phyloP scores from a whole-genome alignment of 495 filamentous ascomycete genomes.

The Evernia prunastri region DNA sequence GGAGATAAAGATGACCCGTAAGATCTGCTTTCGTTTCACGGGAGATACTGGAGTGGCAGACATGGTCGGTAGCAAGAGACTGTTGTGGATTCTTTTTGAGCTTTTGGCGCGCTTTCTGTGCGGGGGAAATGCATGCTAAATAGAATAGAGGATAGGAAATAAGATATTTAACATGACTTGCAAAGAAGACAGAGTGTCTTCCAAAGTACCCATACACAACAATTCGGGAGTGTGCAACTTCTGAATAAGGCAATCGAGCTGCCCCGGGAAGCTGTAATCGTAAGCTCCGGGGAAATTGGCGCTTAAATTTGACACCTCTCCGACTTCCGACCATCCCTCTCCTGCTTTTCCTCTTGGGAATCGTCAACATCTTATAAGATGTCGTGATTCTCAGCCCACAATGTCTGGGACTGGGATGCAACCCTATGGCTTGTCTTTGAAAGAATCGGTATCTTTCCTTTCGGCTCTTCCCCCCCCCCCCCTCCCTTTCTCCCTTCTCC shows the following conservation, averaged over 20 bases:
- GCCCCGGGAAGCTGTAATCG: neutral
- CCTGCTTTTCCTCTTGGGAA: no score
- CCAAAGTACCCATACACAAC: no score
- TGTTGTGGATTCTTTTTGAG: neutral
- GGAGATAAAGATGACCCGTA: slow-evolving; percentile 71
- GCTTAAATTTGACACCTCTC: neutral
- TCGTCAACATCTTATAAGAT: neutral
- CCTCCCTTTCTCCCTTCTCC: no score
- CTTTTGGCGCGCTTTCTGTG: neutral
- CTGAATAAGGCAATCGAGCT: neutral
- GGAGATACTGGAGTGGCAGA: slow-evolving; percentile 21
- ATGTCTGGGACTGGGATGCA: slow-evolving; percentile 30
- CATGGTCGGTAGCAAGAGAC: slow-evolving; percentile 19
- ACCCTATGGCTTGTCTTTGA: neutral
- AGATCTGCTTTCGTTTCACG: slow-evolving; percentile 63
- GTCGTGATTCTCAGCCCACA: slow-evolving; percentile 22
- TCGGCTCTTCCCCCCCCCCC: no score
- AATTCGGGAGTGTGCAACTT: neutral
- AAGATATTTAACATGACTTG: neutral
- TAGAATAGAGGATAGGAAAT: neutral
- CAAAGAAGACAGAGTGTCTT: slow-evolving; percentile 4
- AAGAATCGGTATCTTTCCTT: neutral
- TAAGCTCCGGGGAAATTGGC: neutral
- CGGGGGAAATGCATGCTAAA: neutral
- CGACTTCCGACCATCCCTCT: no score